Evolutionary conservation across 2,329 filamentous ascomycete genomes (phyloP).

Genomic region (Aspergillus japonicus): DNA sequence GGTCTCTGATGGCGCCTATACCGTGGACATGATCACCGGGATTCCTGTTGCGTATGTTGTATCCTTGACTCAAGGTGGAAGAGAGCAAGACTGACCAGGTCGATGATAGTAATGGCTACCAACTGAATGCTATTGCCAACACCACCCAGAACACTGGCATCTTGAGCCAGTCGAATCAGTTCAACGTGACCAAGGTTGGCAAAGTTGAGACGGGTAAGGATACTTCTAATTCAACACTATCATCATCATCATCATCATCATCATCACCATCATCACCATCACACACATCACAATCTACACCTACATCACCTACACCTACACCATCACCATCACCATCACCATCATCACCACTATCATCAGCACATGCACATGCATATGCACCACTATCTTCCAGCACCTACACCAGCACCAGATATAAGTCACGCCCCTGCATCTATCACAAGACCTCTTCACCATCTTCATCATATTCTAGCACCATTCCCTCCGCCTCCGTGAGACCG

Average conservation of each 20-base stretch:
- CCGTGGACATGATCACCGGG: constrained; percentile 32
- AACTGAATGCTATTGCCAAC: constrained; percentile 44
- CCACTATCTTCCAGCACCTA: constrained; percentile 7
- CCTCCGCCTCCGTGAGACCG: constrained; percentile 24
- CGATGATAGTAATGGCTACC: constrained; percentile 36
- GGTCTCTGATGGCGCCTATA: constrained; percentile 36
- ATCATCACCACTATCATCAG: constrained; percentile 8
- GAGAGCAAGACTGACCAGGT: constrained; percentile 6
- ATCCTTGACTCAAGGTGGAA: neutral
- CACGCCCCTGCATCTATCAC: constrained; percentile 18
- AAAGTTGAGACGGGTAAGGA: constrained; percentile 25
- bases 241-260: constrained; percentile 16
- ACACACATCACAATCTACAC: constrained; percentile 19
- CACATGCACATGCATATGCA: constrained; percentile 2
- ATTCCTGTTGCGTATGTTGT: constrained; percentile 25
- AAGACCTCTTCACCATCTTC: constrained; percentile 14
- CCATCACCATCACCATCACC: constrained; percentile 1
- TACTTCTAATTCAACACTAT: constrained; percentile 18
- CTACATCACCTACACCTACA: constrained; percentile 1
- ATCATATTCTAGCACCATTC: constrained; percentile 22
- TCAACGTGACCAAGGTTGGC: constrained; percentile 23
- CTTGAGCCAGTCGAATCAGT: constrained; percentile 41
- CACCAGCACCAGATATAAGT: constrained; percentile 10
- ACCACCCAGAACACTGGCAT: constrained; percentile 38
- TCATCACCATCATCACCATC: constrained; percentile 15